Evolutionary conservation across 805 yeast species (phyloP).

Genomic region (Suhomyces sp.): DNA sequence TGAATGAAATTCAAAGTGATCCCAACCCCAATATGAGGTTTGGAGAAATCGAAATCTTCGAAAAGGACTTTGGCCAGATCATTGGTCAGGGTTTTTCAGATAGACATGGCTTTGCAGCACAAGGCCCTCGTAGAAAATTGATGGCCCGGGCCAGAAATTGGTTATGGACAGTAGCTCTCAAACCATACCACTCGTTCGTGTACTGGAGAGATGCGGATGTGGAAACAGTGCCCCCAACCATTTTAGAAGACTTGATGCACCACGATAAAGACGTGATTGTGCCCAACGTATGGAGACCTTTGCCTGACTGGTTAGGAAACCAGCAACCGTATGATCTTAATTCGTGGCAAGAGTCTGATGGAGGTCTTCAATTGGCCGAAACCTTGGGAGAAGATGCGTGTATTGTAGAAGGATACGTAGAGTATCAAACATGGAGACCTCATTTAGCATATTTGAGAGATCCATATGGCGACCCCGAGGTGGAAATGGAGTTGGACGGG

Average conservation of each 20-base stretch:
- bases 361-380: constrained; percentile 74
- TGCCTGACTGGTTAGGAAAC: constrained; percentile 81
- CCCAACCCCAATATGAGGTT: constrained; percentile 61
- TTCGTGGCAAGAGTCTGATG: constrained; percentile 84
- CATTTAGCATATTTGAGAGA: constrained; percentile 93
- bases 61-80: constrained; percentile 89
- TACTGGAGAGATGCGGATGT: constrained; percentile 98
- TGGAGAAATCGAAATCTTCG: constrained; percentile 83
- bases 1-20: constrained; percentile 63
- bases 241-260: constrained; percentile 88
- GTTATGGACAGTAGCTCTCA: constrained; percentile 80
- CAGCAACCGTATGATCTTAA: constrained; percentile 84
- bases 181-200: constrained; percentile 93
- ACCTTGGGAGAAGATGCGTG: constrained; percentile 88
- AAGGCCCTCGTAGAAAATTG: constrained; percentile 89
- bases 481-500: constrained; percentile 91
- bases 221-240: constrained; percentile 81
- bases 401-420: constrained; percentile 95
- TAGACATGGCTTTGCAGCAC: constrained; percentile 94
- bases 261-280: constrained; percentile 90
- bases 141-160: constrained; percentile 97
- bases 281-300: constrained; percentile 90
- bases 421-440: constrained; percentile 97
- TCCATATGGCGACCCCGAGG: constrained; percentile 92
- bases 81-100: constrained; percentile 92